Evolutionary conservation across 139 green algal genomes (phyloP).

Genomic region (Chlamydomonas sp.): DNA sequence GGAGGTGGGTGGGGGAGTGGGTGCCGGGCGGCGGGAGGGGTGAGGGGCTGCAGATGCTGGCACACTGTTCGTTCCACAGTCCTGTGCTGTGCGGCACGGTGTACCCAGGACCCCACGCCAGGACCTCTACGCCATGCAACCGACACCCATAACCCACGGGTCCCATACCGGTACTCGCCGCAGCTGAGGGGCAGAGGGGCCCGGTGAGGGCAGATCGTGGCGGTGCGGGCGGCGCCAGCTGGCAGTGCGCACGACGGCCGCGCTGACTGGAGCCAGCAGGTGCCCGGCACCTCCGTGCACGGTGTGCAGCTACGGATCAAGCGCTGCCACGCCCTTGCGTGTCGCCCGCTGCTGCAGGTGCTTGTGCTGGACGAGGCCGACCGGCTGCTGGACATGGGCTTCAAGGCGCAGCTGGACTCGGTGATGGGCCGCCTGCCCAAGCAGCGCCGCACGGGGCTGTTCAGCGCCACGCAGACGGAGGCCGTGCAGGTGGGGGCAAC

Average conservation of each 20-base stretch:
- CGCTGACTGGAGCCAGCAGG: background rate
- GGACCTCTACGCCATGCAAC: no score
- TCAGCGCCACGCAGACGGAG: constrained; percentile 96
- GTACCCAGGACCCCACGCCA: no score
- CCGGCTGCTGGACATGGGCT: constrained; percentile 95
- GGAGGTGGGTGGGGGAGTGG: constrained; percentile 56
- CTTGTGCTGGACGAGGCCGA: constrained; percentile 98
- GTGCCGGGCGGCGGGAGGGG: background rate
- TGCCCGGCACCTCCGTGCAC: background rate
- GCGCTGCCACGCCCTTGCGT: background rate
- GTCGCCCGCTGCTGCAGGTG: constrained; percentile 61
- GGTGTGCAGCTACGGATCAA: background rate
- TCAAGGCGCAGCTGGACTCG: constrained; percentile 78
- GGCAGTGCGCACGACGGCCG: background rate
- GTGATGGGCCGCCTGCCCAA: constrained; percentile 89
- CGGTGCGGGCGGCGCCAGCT: no score
- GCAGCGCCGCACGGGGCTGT: constrained; percentile 91
- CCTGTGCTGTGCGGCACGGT: background rate
- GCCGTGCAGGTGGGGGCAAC: constrained; percentile 33
- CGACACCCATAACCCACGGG: no score
- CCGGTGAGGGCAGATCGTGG: no score
- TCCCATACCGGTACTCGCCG: no score
- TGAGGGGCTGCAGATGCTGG: background rate
- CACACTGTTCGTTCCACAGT: background rate
- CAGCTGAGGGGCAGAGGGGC: no score